Conservation (phyloP, 2,329 filamentous ascomycete genomes). For the Ophiostoma perfectum region DNA sequence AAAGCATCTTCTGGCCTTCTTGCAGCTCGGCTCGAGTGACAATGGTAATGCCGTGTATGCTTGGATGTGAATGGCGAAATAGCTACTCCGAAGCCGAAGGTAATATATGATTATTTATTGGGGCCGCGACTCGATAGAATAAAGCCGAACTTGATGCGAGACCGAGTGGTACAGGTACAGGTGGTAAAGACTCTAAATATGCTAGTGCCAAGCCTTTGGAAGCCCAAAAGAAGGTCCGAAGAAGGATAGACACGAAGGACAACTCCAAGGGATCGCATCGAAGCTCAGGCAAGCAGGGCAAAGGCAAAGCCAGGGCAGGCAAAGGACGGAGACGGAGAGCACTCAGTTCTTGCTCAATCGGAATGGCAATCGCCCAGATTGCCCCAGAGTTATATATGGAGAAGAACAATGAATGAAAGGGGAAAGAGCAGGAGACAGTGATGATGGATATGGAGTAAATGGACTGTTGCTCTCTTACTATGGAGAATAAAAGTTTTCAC, state of each 20-base stretch:
- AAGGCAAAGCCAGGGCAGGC: background rate
- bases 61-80: background rate
- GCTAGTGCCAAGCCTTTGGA: conserved; percentile 7
- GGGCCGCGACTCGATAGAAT: background rate
- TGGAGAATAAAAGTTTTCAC: conserved; percentile 5
- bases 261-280: background rate
- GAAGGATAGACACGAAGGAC: background rate
- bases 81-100: background rate
- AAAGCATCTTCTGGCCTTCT: background rate
- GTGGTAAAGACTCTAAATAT: no score
- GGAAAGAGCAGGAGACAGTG: background rate
- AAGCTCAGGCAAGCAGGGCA: background rate
- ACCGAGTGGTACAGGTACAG: background rate
- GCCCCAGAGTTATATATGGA: background rate
- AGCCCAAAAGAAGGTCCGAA: conserved; percentile 4
- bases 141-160: conserved; percentile 5
- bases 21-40: background rate
- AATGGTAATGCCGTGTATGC: conserved; percentile 2
- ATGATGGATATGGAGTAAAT: no score
- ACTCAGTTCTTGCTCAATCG: no score
- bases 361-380: background rate
- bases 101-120: background rate
- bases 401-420: background rate
- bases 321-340: background rate
- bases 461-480: background rate